A percentile compares a stretch with the other conserved stretches of the same genome.
These are phyloP conservation scores for Xylariales sp. DNA, from an alignment of 2,329 filamentous ascomycete genomes.

Conservation along the genomic window DNA sequence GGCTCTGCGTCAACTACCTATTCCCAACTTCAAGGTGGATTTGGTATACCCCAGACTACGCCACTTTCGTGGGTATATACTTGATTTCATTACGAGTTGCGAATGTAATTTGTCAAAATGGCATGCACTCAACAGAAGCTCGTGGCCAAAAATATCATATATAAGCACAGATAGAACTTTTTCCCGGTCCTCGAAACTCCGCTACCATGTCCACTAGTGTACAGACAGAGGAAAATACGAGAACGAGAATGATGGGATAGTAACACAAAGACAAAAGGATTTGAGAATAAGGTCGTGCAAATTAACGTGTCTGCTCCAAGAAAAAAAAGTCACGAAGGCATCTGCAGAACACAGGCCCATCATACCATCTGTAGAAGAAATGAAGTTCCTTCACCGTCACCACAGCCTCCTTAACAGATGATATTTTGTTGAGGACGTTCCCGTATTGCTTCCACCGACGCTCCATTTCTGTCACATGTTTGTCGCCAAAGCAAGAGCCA, in stretches of 20 bases:
- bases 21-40: too few species aligned
- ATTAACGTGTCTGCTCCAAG: constrained; percentile 25
- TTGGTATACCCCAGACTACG: too few species aligned
- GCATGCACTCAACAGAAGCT: neutral
- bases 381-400: too few species aligned
- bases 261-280: constrained; percentile 16
- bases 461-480: constrained; percentile 20
- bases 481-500: constrained; percentile 22
- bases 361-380: constrained; percentile 23
- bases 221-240: constrained; percentile 14
- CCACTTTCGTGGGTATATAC: too few species aligned
- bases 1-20: too few species aligned
- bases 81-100: too few species aligned
- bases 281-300: constrained; percentile 25
- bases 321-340: too few species aligned
- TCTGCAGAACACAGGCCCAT: constrained; percentile 14
- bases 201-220: constrained; percentile 24
- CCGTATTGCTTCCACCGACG: too few species aligned
- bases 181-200: constrained; percentile 24
- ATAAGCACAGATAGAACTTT: constrained; percentile 15
- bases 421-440: too few species aligned
- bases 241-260: constrained; percentile 14
- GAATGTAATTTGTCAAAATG: too few species aligned
- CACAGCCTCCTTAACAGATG: too few species aligned
- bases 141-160: neutral